Evolutionary conservation across 495 filamentous ascomycete species (phyloP), one percentile per base, ranked within the genome.

Genomic region (Talaromyces nanjingensis): DNA sequence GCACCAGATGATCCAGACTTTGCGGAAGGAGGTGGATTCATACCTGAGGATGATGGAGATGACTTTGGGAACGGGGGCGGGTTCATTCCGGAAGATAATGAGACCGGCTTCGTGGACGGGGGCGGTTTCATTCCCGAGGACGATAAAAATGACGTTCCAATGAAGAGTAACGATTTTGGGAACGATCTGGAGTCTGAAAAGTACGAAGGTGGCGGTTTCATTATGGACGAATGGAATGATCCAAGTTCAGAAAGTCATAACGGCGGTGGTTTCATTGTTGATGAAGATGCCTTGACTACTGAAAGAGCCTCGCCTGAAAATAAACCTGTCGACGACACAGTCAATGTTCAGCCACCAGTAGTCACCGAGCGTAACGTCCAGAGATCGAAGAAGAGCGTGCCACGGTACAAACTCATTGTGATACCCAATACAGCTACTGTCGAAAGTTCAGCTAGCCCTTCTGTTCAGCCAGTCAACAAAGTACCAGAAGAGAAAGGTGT

Each of bases 41-140:
- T 82, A 16, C 82, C 76, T 67, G 83, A 83, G 8, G 72, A 77
- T 45, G 75, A 80, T 8, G 76, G 79, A 63, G 75, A 72, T 12
- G 73, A 45, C 1, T 42, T 16, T 42, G 14, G 12, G 22, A 69
- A 57, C 2, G 74, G 72, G 14, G 73, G 79, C 34, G 80, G 80
- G 0, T 84, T 81, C 64, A 67, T 83, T 9, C 83, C 75, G 68
- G 83, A 83, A 9, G 72, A 77, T 42, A 75, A 79, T 8, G 76
- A 79, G n/a, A n/a, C n/a, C n/a, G n/a, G n/a, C n/a, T n/a, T n/a
- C n/a, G n/a, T n/a, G n/a, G n/a, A 57, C 2, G 74, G 72, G 14
- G 73, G 79, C 34, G 80, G 80, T 0, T 84, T 81, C 64, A 67
- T 83, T 9, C 83, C 75, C 67, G 83, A 83, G 9, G 72, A 77